Evolutionary conservation across 352 stramenopile species (phyloP), one percentile per base, ranked within the genome.

Genomic region (Phytophthora sansomeana): DNA sequence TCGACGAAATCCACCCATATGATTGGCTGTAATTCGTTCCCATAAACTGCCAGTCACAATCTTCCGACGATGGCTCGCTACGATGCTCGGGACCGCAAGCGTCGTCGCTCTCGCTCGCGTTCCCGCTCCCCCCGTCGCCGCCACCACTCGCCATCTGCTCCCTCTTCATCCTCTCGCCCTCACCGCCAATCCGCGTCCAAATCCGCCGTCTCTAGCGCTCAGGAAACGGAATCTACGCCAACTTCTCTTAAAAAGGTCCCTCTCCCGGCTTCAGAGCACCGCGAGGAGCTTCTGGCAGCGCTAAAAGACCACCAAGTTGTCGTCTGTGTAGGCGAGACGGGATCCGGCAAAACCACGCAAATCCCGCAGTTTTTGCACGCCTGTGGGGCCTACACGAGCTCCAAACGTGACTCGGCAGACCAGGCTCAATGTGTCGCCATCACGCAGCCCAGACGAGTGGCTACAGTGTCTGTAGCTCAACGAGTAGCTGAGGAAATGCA

Each of bases 401-500:
- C 29, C 16, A 64, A 71, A 33, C n/a, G 42, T 26, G 82, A 58
- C 72, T 16, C 2, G 24, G 46, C 5, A 0, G 28, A n/a, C 28
- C 30, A 53, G 57, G 44, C 70, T 10, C 42, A 59, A 38, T 75
- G 75, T 46, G 72, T 96, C 29, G 96, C 86, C 4, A 95, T 97
- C 58, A 97, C 85, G 61, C 96, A 99, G 70, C 87, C 87, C 6
- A 84, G 98, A 30, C 91, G 98, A 48, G 97, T 99, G 5, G 98
- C 98, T 29, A 98, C 98, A 11, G 98, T 99, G 75, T 95, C 90
- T 8, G 97, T 99, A 9, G 98, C 98, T 0, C 87, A 98, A 46
- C 96, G 98, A 57, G 98, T 99, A 3, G 92, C 97, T 2, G 74
- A 99, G 53, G 98, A 99, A 74, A 98, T 99, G 87, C 90, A 95